These are phyloP conservation scores for Ustilago lituana DNA, from an alignment of 1,284 basidiomycete species.

Conservation along the genomic window DNA sequence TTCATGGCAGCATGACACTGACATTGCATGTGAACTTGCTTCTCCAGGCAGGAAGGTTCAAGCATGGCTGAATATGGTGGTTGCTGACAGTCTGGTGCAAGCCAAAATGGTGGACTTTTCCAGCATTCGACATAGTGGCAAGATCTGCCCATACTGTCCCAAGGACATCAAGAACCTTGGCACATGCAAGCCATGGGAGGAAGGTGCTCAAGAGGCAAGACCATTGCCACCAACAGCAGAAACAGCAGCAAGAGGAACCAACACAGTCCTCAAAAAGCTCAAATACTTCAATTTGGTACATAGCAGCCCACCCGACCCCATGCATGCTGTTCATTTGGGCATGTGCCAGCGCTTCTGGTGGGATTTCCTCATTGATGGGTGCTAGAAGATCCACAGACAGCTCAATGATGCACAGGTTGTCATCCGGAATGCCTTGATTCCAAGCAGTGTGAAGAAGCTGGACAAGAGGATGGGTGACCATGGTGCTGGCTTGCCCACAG, in stretches of 20 bases:
- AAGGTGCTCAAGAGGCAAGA: background rate
- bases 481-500: too few species aligned
- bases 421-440: too few species aligned
- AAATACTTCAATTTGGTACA: background rate
- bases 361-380: too few species aligned
- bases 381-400: too few species aligned
- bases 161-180: background rate
- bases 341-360: too few species aligned
- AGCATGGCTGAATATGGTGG: background rate
- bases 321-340: too few species aligned
- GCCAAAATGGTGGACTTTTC: background rate
- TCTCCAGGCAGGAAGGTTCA: slow-evolving; percentile 1
- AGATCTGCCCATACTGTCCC: background rate
- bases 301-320: background rate
- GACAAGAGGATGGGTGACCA: too few species aligned
- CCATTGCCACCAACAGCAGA: background rate
- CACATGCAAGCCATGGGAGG: background rate
- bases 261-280: background rate
- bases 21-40: too few species aligned
- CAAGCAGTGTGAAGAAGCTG: too few species aligned
- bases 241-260: background rate
- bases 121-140: background rate
- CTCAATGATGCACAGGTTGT: too few species aligned
- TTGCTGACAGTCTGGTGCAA: background rate
- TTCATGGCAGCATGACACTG: too few species aligned